phyloP scores from a whole-genome alignment of 2,329 filamentous ascomycete genomes.

The Diplodia sapinea region DNA sequence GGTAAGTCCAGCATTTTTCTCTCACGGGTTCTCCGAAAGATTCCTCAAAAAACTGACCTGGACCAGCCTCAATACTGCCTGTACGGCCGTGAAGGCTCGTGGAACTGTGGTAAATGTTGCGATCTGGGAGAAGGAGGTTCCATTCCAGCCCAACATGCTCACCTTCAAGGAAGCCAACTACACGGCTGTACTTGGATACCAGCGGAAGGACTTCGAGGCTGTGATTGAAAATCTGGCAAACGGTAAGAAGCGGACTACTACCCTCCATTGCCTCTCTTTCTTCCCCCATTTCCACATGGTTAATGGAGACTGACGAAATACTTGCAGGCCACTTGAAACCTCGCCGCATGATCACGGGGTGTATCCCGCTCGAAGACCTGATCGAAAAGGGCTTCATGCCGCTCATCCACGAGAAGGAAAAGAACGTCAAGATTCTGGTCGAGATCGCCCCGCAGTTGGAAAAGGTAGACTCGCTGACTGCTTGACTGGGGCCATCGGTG shows the following conservation, averaged over 20 bases:
- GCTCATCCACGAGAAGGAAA: slow-evolving; percentile 65
- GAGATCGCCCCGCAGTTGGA: slow-evolving; percentile 43
- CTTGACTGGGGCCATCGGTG: not conserved
- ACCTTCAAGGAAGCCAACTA: slow-evolving; percentile 61
- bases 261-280: too few species aligned
- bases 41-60: not conserved
- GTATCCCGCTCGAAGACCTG: slow-evolving; percentile 61
- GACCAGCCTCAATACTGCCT: slow-evolving; percentile 45
- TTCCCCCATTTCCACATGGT: not conserved
- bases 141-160: slow-evolving; percentile 61
- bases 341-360: slow-evolving; percentile 65
- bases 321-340: slow-evolving; percentile 57
- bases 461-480: slow-evolving; percentile 23
- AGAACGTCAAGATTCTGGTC: slow-evolving; percentile 68
- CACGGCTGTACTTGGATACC: slow-evolving; percentile 57
- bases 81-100: slow-evolving; percentile 57
- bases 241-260: slow-evolving; percentile 36
- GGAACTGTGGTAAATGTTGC: slow-evolving; percentile 69
- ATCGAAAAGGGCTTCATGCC: slow-evolving; percentile 64
- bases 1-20: slow-evolving; percentile 32
- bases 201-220: slow-evolving; percentile 60
- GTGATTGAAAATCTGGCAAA: slow-evolving; percentile 60
- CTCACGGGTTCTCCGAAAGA: not conserved
- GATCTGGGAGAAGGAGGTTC: slow-evolving; percentile 64
- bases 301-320: not conserved